A percentile compares a stretch with the other conserved stretches of the same genome.
phyloP scores from a whole-genome alignment of 2,329 filamentous ascomycete species.

The Bipolaris victoriae region DNA sequence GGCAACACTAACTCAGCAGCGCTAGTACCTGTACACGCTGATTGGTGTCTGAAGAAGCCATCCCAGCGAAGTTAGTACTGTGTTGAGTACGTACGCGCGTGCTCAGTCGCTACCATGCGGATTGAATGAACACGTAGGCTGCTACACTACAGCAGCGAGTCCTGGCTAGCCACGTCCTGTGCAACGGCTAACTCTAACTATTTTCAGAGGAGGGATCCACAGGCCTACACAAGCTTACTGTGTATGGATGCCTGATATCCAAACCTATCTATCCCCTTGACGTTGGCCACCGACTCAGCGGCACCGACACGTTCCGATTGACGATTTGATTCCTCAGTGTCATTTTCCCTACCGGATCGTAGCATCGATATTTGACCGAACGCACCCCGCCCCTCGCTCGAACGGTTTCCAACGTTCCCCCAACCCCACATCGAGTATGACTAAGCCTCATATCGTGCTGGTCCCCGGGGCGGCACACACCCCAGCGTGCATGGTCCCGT shows the following conservation, averaged over 20 bases:
- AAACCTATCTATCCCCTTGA: not conserved
- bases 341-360: not conserved
- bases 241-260: not conserved
- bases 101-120: not conserved
- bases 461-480: slow-evolving; percentile 49
- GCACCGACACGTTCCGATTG: not conserved
- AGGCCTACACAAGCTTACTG: not conserved
- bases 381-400: not conserved
- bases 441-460: slow-evolving; percentile 47
- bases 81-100: not conserved
- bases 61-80: not conserved
- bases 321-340: not conserved
- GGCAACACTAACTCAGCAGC: too few species aligned
- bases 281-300: not conserved
- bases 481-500: slow-evolving; percentile 33
- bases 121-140: not conserved
- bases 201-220: not conserved
- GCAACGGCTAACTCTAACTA: not conserved
- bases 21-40: not conserved
- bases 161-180: not conserved
- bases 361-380: not conserved
- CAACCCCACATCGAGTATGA: slow-evolving; percentile 14
- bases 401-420: not conserved
- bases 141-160: not conserved
- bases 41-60: not conserved